Percentiles rank a stretch among this genome's conserved stretches.
Evolutionary conservation across 2,329 filamentous ascomycete genomes (phyloP).

Genomic region (Xylaria sp.): DNA sequence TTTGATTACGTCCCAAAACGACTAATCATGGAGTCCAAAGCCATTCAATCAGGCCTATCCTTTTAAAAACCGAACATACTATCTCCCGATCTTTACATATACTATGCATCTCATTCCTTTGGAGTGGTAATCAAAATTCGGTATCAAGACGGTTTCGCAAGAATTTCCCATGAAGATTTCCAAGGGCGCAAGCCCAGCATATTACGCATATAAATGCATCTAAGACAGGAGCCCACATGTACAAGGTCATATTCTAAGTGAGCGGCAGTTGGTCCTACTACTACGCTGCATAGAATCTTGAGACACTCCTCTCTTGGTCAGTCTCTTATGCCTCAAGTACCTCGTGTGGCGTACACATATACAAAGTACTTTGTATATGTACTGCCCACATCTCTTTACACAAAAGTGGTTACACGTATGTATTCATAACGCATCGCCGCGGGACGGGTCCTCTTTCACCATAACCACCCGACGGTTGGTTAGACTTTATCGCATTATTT

Average conservation of each 20-base stretch:
- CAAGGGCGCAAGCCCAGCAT: conserved; percentile 34
- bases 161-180: conserved; percentile 34
- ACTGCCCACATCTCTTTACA: conserved; percentile 6
- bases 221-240: conserved; percentile 19
- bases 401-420: neutral
- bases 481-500: conserved; percentile 9
- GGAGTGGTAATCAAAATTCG: neutral
- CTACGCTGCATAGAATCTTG: neutral
- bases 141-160: conserved; percentile 23
- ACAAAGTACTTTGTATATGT: neutral
- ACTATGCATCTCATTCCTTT: conserved; percentile 14
- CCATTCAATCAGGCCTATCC: neutral
- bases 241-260: neutral
- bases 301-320: neutral
- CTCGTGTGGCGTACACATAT: conserved; percentile 6
- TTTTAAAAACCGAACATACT: neutral
- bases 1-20: conserved; percentile 50
- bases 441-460: conserved; percentile 11
- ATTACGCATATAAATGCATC: conserved; percentile 21
- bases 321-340: neutral
- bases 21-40: neutral
- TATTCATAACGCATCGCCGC: conserved; percentile 11
- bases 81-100: conserved; percentile 12
- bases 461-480: neutral
- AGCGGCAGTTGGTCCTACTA: too few species aligned